Evolutionary conservation across 2,329 filamentous ascomycete species (phyloP), one percentile per base, ranked within the genome.

Genomic region (Exophiala mesophila): DNA sequence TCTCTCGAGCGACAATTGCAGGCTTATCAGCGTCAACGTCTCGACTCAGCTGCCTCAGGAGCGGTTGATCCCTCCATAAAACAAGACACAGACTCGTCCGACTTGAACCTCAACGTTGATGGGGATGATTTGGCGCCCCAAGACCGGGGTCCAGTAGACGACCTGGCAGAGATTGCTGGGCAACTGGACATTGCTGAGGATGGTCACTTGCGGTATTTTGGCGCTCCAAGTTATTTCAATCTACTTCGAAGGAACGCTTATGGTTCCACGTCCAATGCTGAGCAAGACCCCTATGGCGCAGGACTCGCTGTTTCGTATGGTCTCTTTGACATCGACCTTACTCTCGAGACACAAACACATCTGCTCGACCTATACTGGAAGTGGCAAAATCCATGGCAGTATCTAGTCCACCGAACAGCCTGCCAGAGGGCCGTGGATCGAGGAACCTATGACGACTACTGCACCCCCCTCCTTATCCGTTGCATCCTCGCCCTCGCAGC

Each of bases 251-350:
- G 29, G n/a, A 31, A 31, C n/a, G 29, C 29, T 13, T 31, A 31
- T 13, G 29, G 29, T 16, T 5, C 29, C 7, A 5, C 29, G n/a
- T 7, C 29, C n/a, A 16, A 31, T 6, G 13, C n/a, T 13, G 29
- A 31, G n/a, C 29, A 31, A 31, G 17, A 5, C 29, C 5, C 80
- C 55, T 83, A 76, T 4, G 88, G 63, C 0, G 76, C 83, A 62
- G 87, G 83, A 44, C 81, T 87, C 55, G 87, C 80, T 37, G 72
- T 77, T 58, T 80, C 82, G 12, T 88, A 69, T 2, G 82, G 80
- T 56, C 74, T 78, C 49, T 88, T 68, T 30, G 88, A 69, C 18
- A 83, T 71, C 0, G 77, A 71, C 47, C 86, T 31, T 31, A 13
- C 29, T 13, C 29, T 16, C n/a, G 29, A 31, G 17, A 31, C 17